Conservation (phyloP, 2,329 filamentous ascomycete genomes). For the Cladosporium sp. region DNA sequence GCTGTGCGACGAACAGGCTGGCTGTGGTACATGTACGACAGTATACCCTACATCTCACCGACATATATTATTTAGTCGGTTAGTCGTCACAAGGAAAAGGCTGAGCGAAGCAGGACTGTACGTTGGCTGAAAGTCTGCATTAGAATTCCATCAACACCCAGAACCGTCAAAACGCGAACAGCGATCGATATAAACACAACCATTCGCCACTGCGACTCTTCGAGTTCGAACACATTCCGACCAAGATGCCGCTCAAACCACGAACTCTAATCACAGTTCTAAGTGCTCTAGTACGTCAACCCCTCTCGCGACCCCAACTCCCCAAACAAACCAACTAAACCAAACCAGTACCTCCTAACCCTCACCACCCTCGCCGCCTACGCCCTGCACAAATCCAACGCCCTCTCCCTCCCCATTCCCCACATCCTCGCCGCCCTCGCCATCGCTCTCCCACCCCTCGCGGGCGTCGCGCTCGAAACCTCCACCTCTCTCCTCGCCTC, state of each 20-base stretch:
- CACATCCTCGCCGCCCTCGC: slow-evolving; percentile 36
- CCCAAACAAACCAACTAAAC: background rate
- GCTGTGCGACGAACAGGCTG: no score
- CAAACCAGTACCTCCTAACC: slow-evolving; percentile 35
- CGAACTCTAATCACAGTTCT: slow-evolving; percentile 7
- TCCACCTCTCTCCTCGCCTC: slow-evolving; percentile 28
- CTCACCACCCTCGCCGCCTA: slow-evolving; percentile 36
- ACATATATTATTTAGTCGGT: no score
- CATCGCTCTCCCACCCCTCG: slow-evolving; percentile 37
- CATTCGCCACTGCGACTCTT: background rate
- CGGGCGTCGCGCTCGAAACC: slow-evolving; percentile 37
- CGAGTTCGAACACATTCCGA: background rate
- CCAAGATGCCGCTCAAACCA: slow-evolving; percentile 1
- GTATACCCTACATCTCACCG: no score
- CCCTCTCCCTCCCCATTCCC: slow-evolving; percentile 38
- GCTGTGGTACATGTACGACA: no score
- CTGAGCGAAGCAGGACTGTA: no score
- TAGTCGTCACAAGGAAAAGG: no score
- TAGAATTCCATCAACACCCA: no score
- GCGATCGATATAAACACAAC: background rate
- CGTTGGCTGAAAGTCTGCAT: no score
- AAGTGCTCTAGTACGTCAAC: slow-evolving; percentile 14
- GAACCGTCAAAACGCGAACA: background rate
- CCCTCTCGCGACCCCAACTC: background rate
- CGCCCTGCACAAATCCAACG: slow-evolving; percentile 26